These are phyloP conservation scores for Penicillium longicatenatum DNA, from an alignment of 495 filamentous ascomycete genomes.

Conservation along the genomic window DNA sequence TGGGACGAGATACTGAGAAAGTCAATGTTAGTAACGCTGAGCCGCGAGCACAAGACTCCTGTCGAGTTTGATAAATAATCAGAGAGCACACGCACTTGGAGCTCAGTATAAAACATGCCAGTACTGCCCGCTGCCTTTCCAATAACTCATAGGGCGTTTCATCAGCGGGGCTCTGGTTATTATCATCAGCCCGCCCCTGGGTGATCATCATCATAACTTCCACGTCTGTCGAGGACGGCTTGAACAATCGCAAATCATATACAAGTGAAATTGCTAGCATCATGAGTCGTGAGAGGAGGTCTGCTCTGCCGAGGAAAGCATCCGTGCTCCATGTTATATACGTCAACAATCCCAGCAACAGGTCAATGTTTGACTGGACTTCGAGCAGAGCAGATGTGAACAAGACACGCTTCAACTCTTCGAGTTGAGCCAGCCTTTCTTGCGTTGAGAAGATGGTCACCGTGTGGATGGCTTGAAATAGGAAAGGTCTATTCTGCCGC, in stretches of 20 bases:
- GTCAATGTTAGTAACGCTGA: constrained; percentile 9
- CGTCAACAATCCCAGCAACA: constrained; percentile 31
- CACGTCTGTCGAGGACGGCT: constrained; percentile 25
- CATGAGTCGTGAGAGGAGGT: constrained; percentile 29
- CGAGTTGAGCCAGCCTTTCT: constrained; percentile 17
- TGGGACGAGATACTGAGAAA: constrained; percentile 31
- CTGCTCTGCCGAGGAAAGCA: constrained; percentile 32
- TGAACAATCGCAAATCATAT: constrained; percentile 29
- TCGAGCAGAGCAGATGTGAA: constrained; percentile 27
- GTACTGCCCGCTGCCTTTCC: constrained; percentile 28
- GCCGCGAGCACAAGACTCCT: too few relatives aligned
- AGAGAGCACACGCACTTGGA: constrained; percentile 26
- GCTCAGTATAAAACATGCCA: constrained; percentile 35
- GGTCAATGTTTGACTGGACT: constrained; percentile 29
- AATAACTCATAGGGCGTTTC: constrained; percentile 20
- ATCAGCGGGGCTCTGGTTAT: constrained; percentile 1
- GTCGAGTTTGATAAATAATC: neutral
- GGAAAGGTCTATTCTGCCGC: constrained; percentile 24
- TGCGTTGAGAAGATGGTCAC: constrained; percentile 31
- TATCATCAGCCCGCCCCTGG: constrained; percentile 21
- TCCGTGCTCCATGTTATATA: constrained; percentile 38
- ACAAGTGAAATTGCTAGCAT: constrained; percentile 35
- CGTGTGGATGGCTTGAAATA: constrained; percentile 28
- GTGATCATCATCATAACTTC: constrained; percentile 29
- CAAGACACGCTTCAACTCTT: constrained; percentile 26